These are phyloP conservation scores for Pythium sp. DNA, from an alignment of 352 stramenopile genomes.

Conservation along the genomic window DNA sequence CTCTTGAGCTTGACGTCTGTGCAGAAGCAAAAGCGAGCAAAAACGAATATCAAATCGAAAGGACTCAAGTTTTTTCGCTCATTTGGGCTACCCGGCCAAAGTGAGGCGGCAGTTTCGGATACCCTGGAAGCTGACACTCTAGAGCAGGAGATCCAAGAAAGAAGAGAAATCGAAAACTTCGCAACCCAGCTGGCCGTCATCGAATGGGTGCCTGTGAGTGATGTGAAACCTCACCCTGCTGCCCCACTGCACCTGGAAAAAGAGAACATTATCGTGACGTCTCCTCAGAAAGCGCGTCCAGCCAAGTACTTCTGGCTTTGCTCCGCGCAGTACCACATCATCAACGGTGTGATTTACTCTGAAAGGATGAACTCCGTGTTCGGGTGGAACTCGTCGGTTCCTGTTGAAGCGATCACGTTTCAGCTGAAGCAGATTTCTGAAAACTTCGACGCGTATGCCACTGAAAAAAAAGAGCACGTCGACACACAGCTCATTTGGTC, in stretches of 20 bases:
- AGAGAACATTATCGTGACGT: constrained; percentile 40
- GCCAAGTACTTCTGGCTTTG: constrained; percentile 52
- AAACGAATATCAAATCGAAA: constrained; percentile 48
- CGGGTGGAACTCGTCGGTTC: constrained; percentile 39
- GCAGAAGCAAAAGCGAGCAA: constrained; percentile 24
- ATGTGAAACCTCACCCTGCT: constrained; percentile 30
- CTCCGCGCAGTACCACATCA: constrained; percentile 64
- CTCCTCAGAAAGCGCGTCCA: constrained; percentile 36
- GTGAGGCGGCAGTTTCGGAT: constrained; percentile 16
- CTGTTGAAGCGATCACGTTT: constrained; percentile 36
- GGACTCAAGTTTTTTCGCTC: constrained; percentile 53
- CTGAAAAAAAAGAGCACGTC: constrained; percentile 1
- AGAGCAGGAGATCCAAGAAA: constrained; percentile 35
- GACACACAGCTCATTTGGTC: constrained; percentile 45
- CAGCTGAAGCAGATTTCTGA: constrained; percentile 55
- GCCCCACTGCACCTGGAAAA: constrained; percentile 40
- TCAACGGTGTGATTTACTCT: constrained; percentile 43
- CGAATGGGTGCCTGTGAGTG: constrained; percentile 53
- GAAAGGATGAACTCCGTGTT: constrained; percentile 37
- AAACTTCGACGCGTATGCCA: constrained; percentile 25
- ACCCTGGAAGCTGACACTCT: constrained; percentile 20
- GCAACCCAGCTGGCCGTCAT: constrained; percentile 53
- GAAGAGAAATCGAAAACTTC: constrained; percentile 61
- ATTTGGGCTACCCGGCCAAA: constrained; percentile 25
- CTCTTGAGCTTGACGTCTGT: constrained; percentile 31